Evolutionary conservation across 2,329 filamentous ascomycete species (phyloP).

Genomic region (Penicillium sclerotigenum): DNA sequence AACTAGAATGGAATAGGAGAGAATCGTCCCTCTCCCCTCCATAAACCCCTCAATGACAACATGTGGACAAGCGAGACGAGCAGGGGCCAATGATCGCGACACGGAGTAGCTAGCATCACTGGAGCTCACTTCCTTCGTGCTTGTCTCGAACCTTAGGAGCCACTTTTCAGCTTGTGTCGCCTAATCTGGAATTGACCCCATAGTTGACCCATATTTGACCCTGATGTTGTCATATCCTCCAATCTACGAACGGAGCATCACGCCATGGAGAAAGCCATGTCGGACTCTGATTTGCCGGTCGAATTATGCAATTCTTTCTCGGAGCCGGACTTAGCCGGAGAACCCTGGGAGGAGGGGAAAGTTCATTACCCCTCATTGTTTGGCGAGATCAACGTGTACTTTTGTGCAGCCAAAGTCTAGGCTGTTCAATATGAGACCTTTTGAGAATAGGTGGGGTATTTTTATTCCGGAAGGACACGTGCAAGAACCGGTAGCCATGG

Average conservation of each 20-base stretch:
- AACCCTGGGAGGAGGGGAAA: background rate
- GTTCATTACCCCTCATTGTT: background rate
- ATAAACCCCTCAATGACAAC: constrained; percentile 6
- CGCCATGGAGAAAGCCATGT: background rate
- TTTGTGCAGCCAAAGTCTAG: background rate
- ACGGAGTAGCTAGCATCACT: background rate
- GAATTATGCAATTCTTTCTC: background rate
- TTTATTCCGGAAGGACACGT: background rate
- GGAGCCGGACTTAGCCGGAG: constrained; percentile 1
- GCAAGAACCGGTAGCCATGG: background rate
- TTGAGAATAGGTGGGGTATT: background rate
- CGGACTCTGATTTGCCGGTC: constrained; percentile 1
- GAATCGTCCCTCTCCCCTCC: background rate
- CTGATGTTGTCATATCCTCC: background rate
- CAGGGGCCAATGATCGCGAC: constrained; percentile 2
- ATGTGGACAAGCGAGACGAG: background rate
- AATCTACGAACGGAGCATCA: background rate
- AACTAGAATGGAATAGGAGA: background rate
- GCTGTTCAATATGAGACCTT: no score
- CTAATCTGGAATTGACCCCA: background rate
- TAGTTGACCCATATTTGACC: background rate
- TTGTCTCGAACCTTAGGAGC: constrained; percentile 1
- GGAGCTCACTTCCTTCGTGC: background rate
- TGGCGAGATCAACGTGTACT: background rate
- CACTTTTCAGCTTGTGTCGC: constrained; percentile 1